Percentiles rank a stretch among this genome's conserved stretches.
These are phyloP conservation scores for Nitzschia sp. DNA, from an alignment of 108 stramenopile species.

Conservation along the genomic window DNA sequence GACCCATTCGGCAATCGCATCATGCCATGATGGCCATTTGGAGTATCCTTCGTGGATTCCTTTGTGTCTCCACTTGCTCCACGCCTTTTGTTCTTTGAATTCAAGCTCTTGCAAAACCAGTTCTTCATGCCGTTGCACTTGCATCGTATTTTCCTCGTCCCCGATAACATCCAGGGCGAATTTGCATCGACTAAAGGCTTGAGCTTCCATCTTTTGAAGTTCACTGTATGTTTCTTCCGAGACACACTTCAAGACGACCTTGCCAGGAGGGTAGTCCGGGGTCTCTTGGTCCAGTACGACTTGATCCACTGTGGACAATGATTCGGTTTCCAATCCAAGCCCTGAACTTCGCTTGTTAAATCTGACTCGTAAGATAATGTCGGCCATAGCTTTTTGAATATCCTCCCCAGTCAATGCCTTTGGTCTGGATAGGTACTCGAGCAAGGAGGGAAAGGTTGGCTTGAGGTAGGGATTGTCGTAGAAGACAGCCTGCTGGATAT, in stretches of 20 bases:
- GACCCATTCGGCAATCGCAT: slow-evolving; percentile 29
- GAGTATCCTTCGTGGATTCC: slow-evolving; percentile 54
- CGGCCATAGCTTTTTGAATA: slow-evolving; percentile 33
- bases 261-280: slow-evolving; percentile 18
- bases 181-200: slow-evolving; percentile 35
- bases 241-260: slow-evolving; percentile 35
- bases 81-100: slow-evolving; percentile 38
- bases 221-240: slow-evolving; percentile 34
- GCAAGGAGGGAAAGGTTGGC: slow-evolving; percentile 21
- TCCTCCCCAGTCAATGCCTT: slow-evolving; percentile 30
- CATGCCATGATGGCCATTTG: slow-evolving; percentile 49
- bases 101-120: slow-evolving; percentile 28
- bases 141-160: slow-evolving; percentile 15
- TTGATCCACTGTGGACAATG: slow-evolving; percentile 21
- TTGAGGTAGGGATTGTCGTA: slow-evolving; percentile 47
- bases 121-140: slow-evolving; percentile 20
- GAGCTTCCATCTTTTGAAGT: slow-evolving; percentile 30
- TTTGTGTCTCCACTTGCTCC: slow-evolving; percentile 46
- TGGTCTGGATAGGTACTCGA: slow-evolving; percentile 35
- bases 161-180: slow-evolving; percentile 29
- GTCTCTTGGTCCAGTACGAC: slow-evolving; percentile 32
- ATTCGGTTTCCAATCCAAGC: not conserved
- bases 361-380: slow-evolving; percentile 15
- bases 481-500: slow-evolving; percentile 26
- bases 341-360: slow-evolving; percentile 20